Conservation (phyloP, 1,284 basidiomycete species). For the Laetiporus sulphureus region DNA sequence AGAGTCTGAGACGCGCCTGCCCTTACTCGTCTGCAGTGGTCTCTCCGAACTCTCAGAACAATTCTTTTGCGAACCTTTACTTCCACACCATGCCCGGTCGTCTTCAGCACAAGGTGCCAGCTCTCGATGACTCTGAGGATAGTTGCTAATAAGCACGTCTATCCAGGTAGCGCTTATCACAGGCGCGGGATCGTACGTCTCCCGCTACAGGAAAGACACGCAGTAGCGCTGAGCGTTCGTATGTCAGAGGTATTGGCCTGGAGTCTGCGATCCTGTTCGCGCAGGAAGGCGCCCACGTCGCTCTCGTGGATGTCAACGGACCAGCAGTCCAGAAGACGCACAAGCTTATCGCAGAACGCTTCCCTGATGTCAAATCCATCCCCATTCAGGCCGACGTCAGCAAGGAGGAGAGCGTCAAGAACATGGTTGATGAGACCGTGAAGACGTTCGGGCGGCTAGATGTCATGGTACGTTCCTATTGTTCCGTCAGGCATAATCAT, state of each 20-base stretch:
- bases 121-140: slow-evolving; percentile 8
- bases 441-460: slow-evolving; percentile 86
- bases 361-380: slow-evolving; percentile 66
- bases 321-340: slow-evolving; percentile 69
- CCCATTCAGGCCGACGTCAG: slow-evolving; percentile 82
- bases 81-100: slow-evolving; percentile 58
- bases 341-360: slow-evolving; percentile 57
- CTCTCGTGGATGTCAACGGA: slow-evolving; percentile 85
- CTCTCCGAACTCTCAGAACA: no score
- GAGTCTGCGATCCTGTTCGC: slow-evolving; percentile 92
- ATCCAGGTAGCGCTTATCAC: slow-evolving; percentile 72
- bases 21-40: no score
- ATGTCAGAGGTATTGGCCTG: slow-evolving; percentile 85
- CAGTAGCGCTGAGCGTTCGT: slow-evolving; percentile 1
- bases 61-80: neutral
- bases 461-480: slow-evolving; percentile 82
- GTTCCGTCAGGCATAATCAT: no score
- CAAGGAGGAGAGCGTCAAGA: slow-evolving; percentile 83
- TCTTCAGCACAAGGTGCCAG: slow-evolving; percentile 58
- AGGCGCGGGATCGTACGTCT: slow-evolving; percentile 70
- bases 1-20: no score
- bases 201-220: no score
- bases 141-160: neutral
- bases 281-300: slow-evolving; percentile 81
- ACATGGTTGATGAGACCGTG: slow-evolving; percentile 74